Conservation (phyloP, 352 stramenopile genomes). For the Pythium periplocum region DNA sequence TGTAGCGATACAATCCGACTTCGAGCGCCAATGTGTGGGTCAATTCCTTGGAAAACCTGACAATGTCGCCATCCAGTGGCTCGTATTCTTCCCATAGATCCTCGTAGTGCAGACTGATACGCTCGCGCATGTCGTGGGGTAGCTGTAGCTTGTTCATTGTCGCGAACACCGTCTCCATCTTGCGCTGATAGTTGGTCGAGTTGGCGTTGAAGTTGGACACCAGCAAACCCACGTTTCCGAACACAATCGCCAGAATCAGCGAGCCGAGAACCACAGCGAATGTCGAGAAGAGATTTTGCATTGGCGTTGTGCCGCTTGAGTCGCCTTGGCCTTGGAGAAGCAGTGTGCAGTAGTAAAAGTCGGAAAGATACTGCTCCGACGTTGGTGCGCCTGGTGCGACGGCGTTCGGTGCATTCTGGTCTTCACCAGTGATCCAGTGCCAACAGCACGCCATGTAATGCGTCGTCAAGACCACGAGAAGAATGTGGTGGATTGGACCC, state of each 20-base stretch:
- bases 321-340: slow-evolving; percentile 55
- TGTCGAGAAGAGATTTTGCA: slow-evolving; percentile 38
- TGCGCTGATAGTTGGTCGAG: slow-evolving; percentile 47
- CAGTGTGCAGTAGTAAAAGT: slow-evolving; percentile 43
- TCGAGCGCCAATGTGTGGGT: too few species aligned
- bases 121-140: slow-evolving; percentile 34
- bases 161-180: slow-evolving; percentile 63
- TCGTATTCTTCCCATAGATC: slow-evolving; percentile 31
- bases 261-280: slow-evolving; percentile 46
- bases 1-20: too few species aligned
- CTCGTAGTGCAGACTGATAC: slow-evolving; percentile 70
- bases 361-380: slow-evolving; percentile 20
- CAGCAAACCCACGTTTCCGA: slow-evolving; percentile 58
- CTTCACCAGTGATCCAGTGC: slow-evolving; percentile 19
- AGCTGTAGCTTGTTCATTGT: slow-evolving; percentile 55
- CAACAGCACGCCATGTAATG: slow-evolving; percentile 51
- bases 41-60: too few species aligned
- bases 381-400: background rate
- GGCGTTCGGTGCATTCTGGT: background rate
- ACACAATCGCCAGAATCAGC: slow-evolving; percentile 56
- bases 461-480: slow-evolving; percentile 34
- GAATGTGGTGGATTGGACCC: slow-evolving; percentile 4
- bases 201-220: slow-evolving; percentile 60
- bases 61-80: too few species aligned
- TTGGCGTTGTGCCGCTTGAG: slow-evolving; percentile 8